Evolutionary conservation across 2,329 filamentous ascomycete genomes (phyloP).

Genomic region (Colletotrichum somersetense): DNA sequence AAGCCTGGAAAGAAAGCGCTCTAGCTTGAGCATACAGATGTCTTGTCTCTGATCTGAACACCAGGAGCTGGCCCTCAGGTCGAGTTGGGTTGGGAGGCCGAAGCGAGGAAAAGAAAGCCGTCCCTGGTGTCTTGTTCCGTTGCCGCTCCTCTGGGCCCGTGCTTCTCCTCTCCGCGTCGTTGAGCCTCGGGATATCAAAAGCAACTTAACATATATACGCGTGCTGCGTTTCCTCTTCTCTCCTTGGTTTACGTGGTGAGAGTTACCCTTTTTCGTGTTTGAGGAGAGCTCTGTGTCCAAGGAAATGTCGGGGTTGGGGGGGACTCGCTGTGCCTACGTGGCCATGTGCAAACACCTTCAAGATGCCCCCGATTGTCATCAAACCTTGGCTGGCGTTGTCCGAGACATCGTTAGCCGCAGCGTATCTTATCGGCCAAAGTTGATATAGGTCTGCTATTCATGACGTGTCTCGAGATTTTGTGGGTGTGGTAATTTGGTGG

Average conservation of each 20-base stretch:
- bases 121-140: conserved; percentile 13
- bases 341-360: not conserved
- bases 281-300: not conserved
- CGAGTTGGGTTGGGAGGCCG: not conserved
- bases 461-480: not conserved
- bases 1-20: conserved; percentile 27
- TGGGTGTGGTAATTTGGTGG: conserved; percentile 1
- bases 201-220: not conserved
- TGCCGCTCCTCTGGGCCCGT: not conserved
- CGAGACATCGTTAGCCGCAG: not conserved
- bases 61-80: conserved; percentile 6
- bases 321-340: not conserved
- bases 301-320: not conserved
- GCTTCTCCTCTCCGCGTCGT: not conserved
- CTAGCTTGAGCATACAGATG: conserved; percentile 14
- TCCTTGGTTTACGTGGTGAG: not conserved
- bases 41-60: conserved; percentile 28
- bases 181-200: conserved; percentile 5
- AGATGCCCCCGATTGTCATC: not conserved
- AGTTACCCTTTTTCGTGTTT: not conserved
- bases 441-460: not conserved
- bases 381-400: not conserved
- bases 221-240: conserved; percentile 32
- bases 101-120: conserved; percentile 24
- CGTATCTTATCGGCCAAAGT: not conserved